Conservation (phyloP, 2,329 filamentous ascomycete genomes). For the Polychaeton citri region DNA sequence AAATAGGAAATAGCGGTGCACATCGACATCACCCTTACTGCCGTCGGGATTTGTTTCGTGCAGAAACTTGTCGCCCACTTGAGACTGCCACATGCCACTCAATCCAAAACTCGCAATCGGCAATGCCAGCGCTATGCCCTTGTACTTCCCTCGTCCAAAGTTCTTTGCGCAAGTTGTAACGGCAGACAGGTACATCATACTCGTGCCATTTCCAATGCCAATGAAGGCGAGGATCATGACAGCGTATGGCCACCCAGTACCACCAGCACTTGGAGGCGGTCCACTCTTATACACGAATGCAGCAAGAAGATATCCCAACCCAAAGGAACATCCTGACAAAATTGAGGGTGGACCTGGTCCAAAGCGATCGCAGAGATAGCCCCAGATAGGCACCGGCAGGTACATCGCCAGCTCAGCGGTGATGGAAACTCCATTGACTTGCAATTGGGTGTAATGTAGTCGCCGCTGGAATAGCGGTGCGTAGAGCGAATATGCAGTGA, state of each 20-base stretch:
- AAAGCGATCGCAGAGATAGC: constrained; percentile 81
- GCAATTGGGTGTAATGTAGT: constrained; percentile 77
- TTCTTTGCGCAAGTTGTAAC: constrained; percentile 98
- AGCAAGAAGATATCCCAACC: constrained; percentile 68
- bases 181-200: constrained; percentile 75
- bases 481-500: constrained; percentile 89
- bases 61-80: constrained; percentile 67
- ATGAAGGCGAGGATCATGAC: constrained; percentile 80
- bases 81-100: constrained; percentile 91
- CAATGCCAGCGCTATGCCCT: constrained; percentile 75
- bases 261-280: constrained; percentile 37
- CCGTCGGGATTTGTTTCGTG: constrained; percentile 56
- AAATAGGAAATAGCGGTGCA: constrained; percentile 81
- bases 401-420: constrained; percentile 81
- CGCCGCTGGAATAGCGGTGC: constrained; percentile 78
- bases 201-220: constrained; percentile 69
- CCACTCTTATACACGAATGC: constrained; percentile 60
- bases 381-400: constrained; percentile 77
- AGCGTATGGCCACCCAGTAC: constrained; percentile 55
- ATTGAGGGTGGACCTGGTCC: constrained; percentile 68
- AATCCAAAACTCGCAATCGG: constrained; percentile 89
- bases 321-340: constrained; percentile 60
- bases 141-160: constrained; percentile 77
- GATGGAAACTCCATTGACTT: constrained; percentile 83
- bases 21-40: constrained; percentile 47